phyloP scores from a whole-genome alignment of 768 basidiomycete genomes.

The Sporobolomyces phaffii region DNA sequence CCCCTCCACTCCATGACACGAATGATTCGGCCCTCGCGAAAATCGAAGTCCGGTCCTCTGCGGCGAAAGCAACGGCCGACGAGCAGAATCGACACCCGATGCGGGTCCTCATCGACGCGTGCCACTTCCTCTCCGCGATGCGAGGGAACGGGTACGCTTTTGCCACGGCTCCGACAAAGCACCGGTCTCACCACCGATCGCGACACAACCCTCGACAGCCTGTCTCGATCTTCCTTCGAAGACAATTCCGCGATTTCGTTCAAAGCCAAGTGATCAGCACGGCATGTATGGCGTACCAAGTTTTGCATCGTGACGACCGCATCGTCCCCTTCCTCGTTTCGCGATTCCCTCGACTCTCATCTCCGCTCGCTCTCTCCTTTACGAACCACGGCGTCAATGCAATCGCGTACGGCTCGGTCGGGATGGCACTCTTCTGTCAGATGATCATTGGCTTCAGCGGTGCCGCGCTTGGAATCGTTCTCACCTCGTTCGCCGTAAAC shows the following conservation, averaged over 20 bases:
- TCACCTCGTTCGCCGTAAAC: slow-evolving; percentile 1
- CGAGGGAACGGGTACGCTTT: slow-evolving; percentile 28
- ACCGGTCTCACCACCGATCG: not conserved
- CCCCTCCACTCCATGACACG: not conserved
- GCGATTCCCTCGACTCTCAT: not conserved
- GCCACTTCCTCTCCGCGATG: slow-evolving; percentile 25
- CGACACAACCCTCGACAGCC: not conserved
- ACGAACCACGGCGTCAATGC: not conserved
- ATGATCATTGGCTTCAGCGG: slow-evolving; percentile 28
- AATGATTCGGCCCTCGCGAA: not conserved
- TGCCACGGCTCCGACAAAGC: not conserved
- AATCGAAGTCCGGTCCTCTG: not conserved
- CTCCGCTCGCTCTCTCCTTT: not conserved
- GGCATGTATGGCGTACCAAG: slow-evolving; percentile 3
- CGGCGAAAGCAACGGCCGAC: not conserved
- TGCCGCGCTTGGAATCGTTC: not conserved
- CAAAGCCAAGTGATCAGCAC: not conserved
- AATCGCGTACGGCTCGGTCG: slow-evolving; percentile 11
- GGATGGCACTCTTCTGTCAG: slow-evolving; percentile 17
- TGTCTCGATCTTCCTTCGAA: not conserved
- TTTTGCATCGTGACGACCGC: slow-evolving; percentile 14
- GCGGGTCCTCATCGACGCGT: slow-evolving; percentile 12
- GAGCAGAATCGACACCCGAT: slow-evolving; percentile 5
- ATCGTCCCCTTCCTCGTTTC: slow-evolving; percentile 4
- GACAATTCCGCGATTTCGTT: not conserved